phyloP scores from a whole-genome alignment of 2,329 filamentous ascomycete species.

The Tolypocladium tundrense region DNA sequence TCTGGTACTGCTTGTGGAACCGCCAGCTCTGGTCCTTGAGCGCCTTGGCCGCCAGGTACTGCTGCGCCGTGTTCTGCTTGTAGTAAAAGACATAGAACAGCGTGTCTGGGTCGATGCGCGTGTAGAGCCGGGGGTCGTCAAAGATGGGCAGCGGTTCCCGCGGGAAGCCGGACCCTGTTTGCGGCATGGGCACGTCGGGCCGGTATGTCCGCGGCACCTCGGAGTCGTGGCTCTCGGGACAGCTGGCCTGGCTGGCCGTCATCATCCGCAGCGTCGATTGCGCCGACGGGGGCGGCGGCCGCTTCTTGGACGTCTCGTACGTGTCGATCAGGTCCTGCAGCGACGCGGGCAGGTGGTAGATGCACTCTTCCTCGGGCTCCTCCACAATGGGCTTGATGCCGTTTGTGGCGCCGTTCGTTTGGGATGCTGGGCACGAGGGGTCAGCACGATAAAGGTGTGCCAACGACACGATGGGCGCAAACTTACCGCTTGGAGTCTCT shows the following conservation, averaged over 20 bases:
- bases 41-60: constrained; percentile 92
- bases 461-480: neutral
- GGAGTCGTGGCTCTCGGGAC: constrained; percentile 67
- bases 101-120: constrained; percentile 85
- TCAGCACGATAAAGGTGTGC: neutral
- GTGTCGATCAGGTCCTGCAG: constrained; percentile 85
- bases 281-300: constrained; percentile 49
- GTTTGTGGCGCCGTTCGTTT: constrained; percentile 43
- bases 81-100: constrained; percentile 99
- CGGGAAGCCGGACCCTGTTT: constrained; percentile 73
- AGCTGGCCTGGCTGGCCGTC: constrained; percentile 59
- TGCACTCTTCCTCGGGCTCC: constrained; percentile 58
- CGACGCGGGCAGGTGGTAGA: constrained; percentile 85
- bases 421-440: constrained; percentile 18
- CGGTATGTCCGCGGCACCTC: constrained; percentile 78
- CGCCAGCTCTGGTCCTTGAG: constrained; percentile 97
- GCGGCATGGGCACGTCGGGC: constrained; percentile 68
- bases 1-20: constrained; percentile 99
- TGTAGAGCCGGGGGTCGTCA: constrained; percentile 81
- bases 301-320: constrained; percentile 73
- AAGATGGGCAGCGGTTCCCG: constrained; percentile 88
- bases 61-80: constrained; percentile 89
- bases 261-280: constrained; percentile 65
- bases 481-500: constrained; percentile 35
- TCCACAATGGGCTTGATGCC: constrained; percentile 36